These are phyloP conservation scores for Eutypella sp. DNA, from an alignment of 2,329 filamentous ascomycete genomes.

Conservation along the genomic window DNA sequence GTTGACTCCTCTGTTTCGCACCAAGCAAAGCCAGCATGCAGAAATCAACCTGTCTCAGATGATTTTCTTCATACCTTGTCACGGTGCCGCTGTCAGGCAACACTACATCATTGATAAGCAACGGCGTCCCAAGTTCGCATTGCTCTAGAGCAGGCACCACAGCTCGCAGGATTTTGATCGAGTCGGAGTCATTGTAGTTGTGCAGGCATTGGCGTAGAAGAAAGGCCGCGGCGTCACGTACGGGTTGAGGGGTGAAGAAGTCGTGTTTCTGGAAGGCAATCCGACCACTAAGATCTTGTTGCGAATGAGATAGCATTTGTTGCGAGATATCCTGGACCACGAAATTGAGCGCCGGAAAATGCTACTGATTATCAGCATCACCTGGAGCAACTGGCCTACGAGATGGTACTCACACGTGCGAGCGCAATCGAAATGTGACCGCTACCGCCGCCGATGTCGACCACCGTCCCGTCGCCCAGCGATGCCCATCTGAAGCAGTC, in stretches of 20 bases:
- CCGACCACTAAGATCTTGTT: neutral
- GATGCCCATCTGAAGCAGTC: conserved; percentile 22
- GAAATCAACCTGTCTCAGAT: conserved; percentile 26
- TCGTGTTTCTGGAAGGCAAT: conserved; percentile 8
- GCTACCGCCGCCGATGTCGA: conserved; percentile 26
- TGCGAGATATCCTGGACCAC: conserved; percentile 9
- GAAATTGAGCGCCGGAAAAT: conserved; percentile 8
- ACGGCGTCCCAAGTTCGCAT: conserved; percentile 16
- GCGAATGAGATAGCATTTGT: conserved; percentile 1
- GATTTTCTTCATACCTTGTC: conserved; percentile 16
- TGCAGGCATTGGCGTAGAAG: conserved; percentile 8
- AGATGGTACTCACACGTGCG: conserved; percentile 16
- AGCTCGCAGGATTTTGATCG: conserved; percentile 5
- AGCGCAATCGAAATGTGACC: conserved; percentile 19
- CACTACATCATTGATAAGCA: conserved; percentile 29
- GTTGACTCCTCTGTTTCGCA: conserved; percentile 19
- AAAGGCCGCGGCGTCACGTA: conserved; percentile 3
- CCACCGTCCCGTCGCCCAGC: conserved; percentile 18
- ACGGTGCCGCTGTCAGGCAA: conserved; percentile 20
- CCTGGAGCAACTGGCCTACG: neutral
- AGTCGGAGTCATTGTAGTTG: conserved; percentile 7
- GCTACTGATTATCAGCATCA: too few relatives aligned
- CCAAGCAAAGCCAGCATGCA: conserved; percentile 22
- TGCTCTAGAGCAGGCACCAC: conserved; percentile 11
- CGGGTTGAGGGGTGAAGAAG: conserved; percentile 9